Base-by-base conservation (phyloP, 208 protist genomes). In the Novymonas esmeraldas region DNA sequence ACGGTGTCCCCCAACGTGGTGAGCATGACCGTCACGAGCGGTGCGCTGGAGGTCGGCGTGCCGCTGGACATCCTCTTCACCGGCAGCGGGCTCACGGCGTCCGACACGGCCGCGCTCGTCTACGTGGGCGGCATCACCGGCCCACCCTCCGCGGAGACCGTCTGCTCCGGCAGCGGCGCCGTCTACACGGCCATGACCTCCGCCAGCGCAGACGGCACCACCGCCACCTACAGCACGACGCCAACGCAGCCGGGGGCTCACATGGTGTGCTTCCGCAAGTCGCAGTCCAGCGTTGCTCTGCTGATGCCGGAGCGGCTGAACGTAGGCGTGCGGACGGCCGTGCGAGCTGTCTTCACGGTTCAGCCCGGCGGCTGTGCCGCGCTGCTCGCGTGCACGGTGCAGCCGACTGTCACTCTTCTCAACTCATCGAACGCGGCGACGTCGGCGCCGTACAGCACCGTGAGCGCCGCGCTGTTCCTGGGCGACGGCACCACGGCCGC, bases 61-160 rank as follows among this genome's bases (percentile, higher is more conserved):
- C 73, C 78, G n/a, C n/a, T 91, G 5, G 57, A 66, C 20, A 34
- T 96, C 13, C 60, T 62, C 20, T 90, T 96, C 61, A 49, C 36
- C 20, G 91, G 91, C 31, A 79, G 31, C 46, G 81, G 79, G 11
- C 64, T 96, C 28, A 31, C 28, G 3, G 55, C 62, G 18, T 73
- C 50, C 2, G 76, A 96, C 69, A 41, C 57, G 33, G 90, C 79
- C n/a, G 86, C 90, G 5, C 65, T 95, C n/a, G 69, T 90, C 45
- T 75, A 54, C 50, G 24, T 84, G 2, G 63, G 62, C 29, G 22
- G 50, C n/a, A 54, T 50, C 26, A 64, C 48, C 20, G 45, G 24
- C 14, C 60, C 72, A 22, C 70, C 63, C 39, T 79, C 71, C 9
- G 71, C 73, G 39, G 59, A 44, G 3, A 74, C 28, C 24, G 70